Evolutionary conservation across 2,329 filamentous ascomycete genomes (phyloP).

Genomic region (Elsinoe fawcettii): DNA sequence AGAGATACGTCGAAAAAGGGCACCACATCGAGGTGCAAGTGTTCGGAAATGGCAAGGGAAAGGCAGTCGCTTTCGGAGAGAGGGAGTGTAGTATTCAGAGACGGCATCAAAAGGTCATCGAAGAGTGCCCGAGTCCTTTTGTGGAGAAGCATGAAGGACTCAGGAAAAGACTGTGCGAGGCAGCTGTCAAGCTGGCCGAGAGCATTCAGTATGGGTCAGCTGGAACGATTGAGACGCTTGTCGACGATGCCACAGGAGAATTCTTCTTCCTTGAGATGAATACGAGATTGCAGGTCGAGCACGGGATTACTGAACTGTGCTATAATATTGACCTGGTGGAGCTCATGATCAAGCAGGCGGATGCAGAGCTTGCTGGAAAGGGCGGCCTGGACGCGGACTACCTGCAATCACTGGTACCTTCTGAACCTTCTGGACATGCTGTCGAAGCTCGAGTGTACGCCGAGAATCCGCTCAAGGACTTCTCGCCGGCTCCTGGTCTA

Average conservation of each 20-base stretch:
- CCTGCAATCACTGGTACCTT: constrained; percentile 38
- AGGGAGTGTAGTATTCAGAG: constrained; percentile 82
- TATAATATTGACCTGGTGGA: constrained; percentile 48
- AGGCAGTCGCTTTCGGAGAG: constrained; percentile 77
- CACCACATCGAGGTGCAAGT: constrained; percentile 87
- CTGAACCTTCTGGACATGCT: constrained; percentile 39
- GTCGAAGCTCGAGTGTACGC: constrained; percentile 51
- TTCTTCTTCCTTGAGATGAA: constrained; percentile 65
- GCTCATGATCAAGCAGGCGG: constrained; percentile 50
- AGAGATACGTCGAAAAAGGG: constrained; percentile 70
- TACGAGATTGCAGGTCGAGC: constrained; percentile 51
- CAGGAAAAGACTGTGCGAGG: constrained; percentile 54
- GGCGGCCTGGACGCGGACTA: constrained; percentile 37
- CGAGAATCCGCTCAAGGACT: constrained; percentile 52
- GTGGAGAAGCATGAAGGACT: constrained; percentile 44
- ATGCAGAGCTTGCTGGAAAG: constrained; percentile 40
- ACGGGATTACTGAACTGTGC: constrained; percentile 51
- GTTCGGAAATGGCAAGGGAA: constrained; percentile 73
- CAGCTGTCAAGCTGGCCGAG: constrained; percentile 60
- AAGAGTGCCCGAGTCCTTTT: constrained; percentile 77
- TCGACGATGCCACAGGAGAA: constrained; percentile 70
- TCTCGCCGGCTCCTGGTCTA: constrained; percentile 51
- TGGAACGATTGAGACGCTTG: constrained; percentile 83
- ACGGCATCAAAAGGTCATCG: constrained; percentile 82
- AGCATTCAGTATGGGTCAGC: constrained; percentile 66